Base-by-base conservation (phyloP, 139 green algal genomes). In the Penium margaritaceum region DNA sequence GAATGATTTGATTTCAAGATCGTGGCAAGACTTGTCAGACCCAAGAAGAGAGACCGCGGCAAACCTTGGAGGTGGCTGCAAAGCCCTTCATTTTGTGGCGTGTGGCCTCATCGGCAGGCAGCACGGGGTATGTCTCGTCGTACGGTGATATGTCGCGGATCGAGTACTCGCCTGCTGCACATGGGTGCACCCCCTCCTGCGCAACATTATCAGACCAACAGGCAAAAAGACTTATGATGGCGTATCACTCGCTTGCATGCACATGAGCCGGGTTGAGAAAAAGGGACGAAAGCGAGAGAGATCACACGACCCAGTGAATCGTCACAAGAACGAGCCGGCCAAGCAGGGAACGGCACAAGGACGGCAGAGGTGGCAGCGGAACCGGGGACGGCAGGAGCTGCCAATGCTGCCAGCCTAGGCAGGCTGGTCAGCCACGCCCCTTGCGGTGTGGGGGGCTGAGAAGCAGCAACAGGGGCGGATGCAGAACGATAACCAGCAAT, bases 151-250 rank as follows among this genome's bases (percentile, higher is more conserved):
- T 15, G 30, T 75, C 67, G 35, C 67, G n/a, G 1, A 75, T 46
- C 4, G 67, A 75, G 29, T 75, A 75, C 37, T 21, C n/a, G 1
- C 67, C 67, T 4, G 67, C 15, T 12, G 46, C 46, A 35, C 32
- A 24, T 6, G 67, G 67, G 44, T 75, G 67, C 35, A 75, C 46
- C 1, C 55, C 67, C 38, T 75, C 67, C 67, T 75, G 67, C 32
- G 9, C 44, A n/a, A n/a, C n/a, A n/a, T n/a, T n/a, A n/a, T n/a
- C n/a, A n/a, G 2, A 29, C 19, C 19, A 24, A 27, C 19, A 57
- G 6, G 3, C 5, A 21, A 57, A 57, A n/a, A 7, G 46, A 57
- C n/a, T 27, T 55, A 55, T 19, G 44, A 21, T 7, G 6, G 21
- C n/a, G 12, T 58, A n/a, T n/a, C 47, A 58, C 47, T 12, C 47